phyloP scores from a whole-genome alignment of 1,139 yeast species.

The Candida tetrigidarum region DNA sequence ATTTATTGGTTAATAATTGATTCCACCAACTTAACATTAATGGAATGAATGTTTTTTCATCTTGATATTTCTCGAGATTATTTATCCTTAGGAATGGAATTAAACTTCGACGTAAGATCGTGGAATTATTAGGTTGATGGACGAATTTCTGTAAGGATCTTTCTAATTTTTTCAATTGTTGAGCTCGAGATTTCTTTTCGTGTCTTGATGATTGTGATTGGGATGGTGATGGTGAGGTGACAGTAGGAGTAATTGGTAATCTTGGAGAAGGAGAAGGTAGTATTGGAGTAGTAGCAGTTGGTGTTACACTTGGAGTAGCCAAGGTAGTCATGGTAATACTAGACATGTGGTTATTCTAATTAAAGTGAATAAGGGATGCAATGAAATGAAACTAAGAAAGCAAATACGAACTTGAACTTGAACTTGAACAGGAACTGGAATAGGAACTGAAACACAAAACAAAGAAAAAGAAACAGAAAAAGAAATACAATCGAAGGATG shows the following conservation, averaged over 20 bases:
- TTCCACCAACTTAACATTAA: conserved; percentile 8
- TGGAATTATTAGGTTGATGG: conserved; percentile 2
- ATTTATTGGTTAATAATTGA: conserved; percentile 1
- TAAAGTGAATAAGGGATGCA: not conserved
- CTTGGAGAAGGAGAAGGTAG: not conserved
- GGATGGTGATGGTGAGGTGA: no score
- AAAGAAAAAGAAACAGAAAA: not conserved
- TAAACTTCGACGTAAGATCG: conserved; percentile 3
- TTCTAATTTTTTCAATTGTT: conserved; percentile 5
- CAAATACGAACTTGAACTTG: no score
- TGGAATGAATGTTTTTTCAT: conserved; percentile 2
- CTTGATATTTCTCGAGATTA: not conserved
- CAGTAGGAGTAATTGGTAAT: not conserved
- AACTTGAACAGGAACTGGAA: no score
- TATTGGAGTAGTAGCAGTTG: not conserved
- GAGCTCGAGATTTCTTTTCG: not conserved
- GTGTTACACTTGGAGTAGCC: not conserved
- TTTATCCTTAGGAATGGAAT: conserved; percentile 2
- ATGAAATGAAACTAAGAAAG: not conserved
- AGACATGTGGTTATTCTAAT: not conserved
- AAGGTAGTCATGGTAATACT: not conserved
- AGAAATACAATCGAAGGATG: no score
- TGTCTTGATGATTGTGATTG: not conserved
- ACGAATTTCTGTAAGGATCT: conserved; percentile 2
- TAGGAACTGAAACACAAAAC: not conserved